A percentile compares a stretch with the other conserved stretches of the same genome.
phyloP scores from a whole-genome alignment of 108 stramenopile species.

The Asterionellopsis glacialis region DNA sequence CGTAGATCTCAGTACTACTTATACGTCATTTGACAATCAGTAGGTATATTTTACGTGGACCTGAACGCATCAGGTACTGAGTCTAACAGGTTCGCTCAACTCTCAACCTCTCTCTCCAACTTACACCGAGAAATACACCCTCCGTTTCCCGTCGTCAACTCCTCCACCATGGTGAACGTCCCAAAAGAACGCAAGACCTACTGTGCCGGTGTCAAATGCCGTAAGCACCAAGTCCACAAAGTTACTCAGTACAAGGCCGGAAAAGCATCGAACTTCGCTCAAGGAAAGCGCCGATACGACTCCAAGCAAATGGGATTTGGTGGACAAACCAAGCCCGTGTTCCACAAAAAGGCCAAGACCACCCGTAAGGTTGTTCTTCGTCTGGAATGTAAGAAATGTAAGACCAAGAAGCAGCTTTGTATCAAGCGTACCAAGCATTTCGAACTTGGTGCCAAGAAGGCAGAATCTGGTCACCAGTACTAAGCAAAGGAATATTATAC shows the following conservation, averaged over 20 bases:
- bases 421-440: constrained; percentile 99
- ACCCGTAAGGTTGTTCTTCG: constrained; percentile 99
- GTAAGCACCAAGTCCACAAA: constrained; percentile 98
- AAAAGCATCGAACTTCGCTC: constrained; percentile 99
- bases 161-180: constrained; percentile 90
- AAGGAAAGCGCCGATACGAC: constrained; percentile 99
- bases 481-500: constrained; percentile 46
- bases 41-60: too few relatives aligned
- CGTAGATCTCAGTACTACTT: too few relatives aligned
- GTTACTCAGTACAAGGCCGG: constrained; percentile 99
- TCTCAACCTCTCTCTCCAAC: too few relatives aligned
- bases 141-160: too few relatives aligned
- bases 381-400: constrained; percentile 99
- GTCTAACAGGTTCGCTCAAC: too few relatives aligned
- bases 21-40: too few relatives aligned
- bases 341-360: constrained; percentile 99
- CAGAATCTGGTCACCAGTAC: constrained; percentile 93
- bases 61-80: too few relatives aligned
- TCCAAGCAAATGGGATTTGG: constrained; percentile 99
- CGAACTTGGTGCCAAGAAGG: constrained; percentile 99
- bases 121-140: too few relatives aligned
- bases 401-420: constrained; percentile 98
- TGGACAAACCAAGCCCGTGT: constrained; percentile 99
- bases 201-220: constrained; percentile 97
- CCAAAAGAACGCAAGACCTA: constrained; percentile 99